Base-by-base conservation (phyloP, 2,329 filamentous ascomycete genomes). In the Dryadomyces quercivorus region DNA sequence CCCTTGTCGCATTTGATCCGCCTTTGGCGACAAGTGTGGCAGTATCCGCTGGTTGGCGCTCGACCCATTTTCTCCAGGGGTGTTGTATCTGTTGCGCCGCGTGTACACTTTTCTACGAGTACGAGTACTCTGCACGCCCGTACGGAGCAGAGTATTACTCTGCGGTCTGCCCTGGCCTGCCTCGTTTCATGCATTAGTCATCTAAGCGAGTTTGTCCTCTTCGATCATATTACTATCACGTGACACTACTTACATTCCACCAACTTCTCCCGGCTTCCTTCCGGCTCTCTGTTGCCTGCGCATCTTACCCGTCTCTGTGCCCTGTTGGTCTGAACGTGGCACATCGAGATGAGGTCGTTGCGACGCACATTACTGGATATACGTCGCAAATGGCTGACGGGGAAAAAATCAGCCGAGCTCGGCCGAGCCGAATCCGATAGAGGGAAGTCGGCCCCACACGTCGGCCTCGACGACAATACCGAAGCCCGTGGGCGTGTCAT, bases 1-100 rank as follows among this genome's bases (percentile, higher is more conserved):
- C 57, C 59, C 53, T 62, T 60, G 53, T 64, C 63, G 50, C 62
- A 64, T 52, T 63, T 64, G 51, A 63, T 60, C 31, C 63, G 62
- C 26, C 63, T 50, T 56, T 60, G 59, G 44, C 63, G 59, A 55
- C 62, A 63, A 7, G 62, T 63, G 56, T 63, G 62, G 58, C 62
- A 64, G 56, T 62, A 63, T 38, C 62, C 62, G 53, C 63, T 64
- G 10, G 60, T 63, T 40, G 62, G 63, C 12, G 59, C 59, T 16
- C 62, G 59, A 31, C 61, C 62, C 62, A 64, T 65, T 13, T 36
- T 20, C 5, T 2, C 16, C 18, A n/a, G 42, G n/a, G n/a, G 18
- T 5, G 42, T 20, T 18, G 36, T 16, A 3, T 16, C 10, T 8
- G 36, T 40, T 40, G 36, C 36, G 36, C 5, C 36, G 36, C 36